Evolutionary conservation across 2,329 filamentous ascomycete species (phyloP), one percentile per base, ranked within the genome.

Genomic region (Xylaria digitata): DNA sequence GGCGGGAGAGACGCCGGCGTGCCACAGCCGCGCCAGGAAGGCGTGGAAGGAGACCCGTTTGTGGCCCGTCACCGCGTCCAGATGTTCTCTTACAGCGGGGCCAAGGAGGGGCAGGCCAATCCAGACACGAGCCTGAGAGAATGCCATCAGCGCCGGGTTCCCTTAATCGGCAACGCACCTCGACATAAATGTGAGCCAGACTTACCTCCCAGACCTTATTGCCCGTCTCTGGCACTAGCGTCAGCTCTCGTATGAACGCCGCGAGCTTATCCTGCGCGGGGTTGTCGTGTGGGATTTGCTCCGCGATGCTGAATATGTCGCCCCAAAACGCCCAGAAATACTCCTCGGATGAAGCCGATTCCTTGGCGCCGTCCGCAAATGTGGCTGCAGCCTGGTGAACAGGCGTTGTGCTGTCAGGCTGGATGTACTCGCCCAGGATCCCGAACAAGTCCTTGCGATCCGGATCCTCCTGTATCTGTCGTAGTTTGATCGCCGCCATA

Each of bases 221-320:
- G 19, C 69, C 74, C 1, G 67, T 73, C 43, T 75, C 70, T 2
- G 74, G 73, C 7, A 73, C 64, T 23, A 76, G 67, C 15, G 64
- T 66, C 19, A 78, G 56, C 64, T 77, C 75, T 17, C 71, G 63
- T 40, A 77, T 50, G 43, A 74, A 71, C 1, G 61, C 54, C 7
- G 72, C 75, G 5, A 78, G 63, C 67, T 68, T 73, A 61, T 78
- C 75, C 52, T 74, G 73, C 2, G 68, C 73, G 26, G 70, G 64
- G 46, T 75, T 54, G 58, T 71, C 65, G 55, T 75, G 61, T 2
- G 74, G 72, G 19, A 75, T 70, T 56, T 75, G 73, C 59, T 75
- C 66, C 8, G 72, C 75, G 49, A 72, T 42, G 6, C 43, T 32
- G 67, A 74, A 72, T 21, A 77, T 46, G 26, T 66, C 61, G 1